Conservation (phyloP, 177 flowering plant species). For the Vitis hybrid region DNA sequence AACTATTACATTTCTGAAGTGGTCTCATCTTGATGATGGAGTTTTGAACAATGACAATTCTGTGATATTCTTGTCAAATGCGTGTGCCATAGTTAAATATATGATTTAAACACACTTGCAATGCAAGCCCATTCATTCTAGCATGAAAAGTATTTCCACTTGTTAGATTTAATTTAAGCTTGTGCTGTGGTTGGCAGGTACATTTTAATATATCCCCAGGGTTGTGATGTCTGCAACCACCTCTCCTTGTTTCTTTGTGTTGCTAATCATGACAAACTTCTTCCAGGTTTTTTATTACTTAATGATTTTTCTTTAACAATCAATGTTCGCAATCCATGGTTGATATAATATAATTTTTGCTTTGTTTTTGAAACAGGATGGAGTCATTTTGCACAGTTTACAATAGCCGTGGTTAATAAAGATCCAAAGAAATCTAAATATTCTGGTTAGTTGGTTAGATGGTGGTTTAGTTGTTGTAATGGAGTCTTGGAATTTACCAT, state of each 20-base stretch:
- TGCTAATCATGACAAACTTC: slow-evolving; percentile 98
- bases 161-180: not conserved
- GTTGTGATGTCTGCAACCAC: slow-evolving; percentile 98
- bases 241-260: slow-evolving; percentile 99
- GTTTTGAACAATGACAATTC: no score
- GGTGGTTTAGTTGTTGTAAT: not conserved
- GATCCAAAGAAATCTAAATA: slow-evolving; percentile 97
- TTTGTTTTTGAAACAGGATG: slow-evolving; percentile 58
- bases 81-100: not conserved
- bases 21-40: no score
- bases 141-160: not conserved
- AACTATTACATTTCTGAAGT: no score
- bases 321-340: not conserved
- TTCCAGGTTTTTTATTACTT: slow-evolving; percentile 62
- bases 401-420: slow-evolving; percentile 96
- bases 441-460: slow-evolving; percentile 63
- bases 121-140: not conserved
- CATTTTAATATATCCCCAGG: slow-evolving; percentile 95
- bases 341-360: not conserved
- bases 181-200: slow-evolving; percentile 61
- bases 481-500: not conserved
- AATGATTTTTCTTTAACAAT: not conserved
- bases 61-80: no score
- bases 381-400: slow-evolving; percentile 99
- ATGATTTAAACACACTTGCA: not conserved